Percentiles rank a stretch among this genome's conserved stretches.
phyloP scores from a whole-genome alignment of 192 early-diverging fungal species.

The Entomortierella chlamydospora region DNA sequence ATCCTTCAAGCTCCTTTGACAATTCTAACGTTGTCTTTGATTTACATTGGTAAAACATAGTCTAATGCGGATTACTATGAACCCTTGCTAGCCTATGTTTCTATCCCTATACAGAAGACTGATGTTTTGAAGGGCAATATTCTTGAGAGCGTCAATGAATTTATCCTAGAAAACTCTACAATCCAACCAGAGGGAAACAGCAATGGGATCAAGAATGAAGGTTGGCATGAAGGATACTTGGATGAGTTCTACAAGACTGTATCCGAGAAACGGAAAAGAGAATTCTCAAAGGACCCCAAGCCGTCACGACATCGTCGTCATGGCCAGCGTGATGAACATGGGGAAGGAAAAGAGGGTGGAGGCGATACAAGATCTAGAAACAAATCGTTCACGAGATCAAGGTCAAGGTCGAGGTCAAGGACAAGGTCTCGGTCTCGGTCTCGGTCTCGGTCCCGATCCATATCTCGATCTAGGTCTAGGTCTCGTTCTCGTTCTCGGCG shows the following conservation, averaged over 20 bases:
- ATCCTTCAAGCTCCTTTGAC: neutral
- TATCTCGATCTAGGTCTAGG: constrained; percentile 1
- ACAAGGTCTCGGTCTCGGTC: constrained; percentile 12
- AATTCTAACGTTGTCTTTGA: too few species aligned
- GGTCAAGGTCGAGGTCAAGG: constrained; percentile 13
- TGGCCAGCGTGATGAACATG: neutral
- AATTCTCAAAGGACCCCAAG: constrained; percentile 10
- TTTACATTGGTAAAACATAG: constrained; percentile 1
- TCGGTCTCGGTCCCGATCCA: neutral
- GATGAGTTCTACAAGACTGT: constrained; percentile 12
- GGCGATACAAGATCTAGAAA: neutral
- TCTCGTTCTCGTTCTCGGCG: neutral
- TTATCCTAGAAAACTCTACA: constrained; percentile 1
- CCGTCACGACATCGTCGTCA: constrained; percentile 1
- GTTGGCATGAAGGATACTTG: constrained; percentile 30
- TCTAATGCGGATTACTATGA: constrained; percentile 34
- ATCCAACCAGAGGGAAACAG: neutral
- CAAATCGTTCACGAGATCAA: constrained; percentile 16
- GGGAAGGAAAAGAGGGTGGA: neutral
- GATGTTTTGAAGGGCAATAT: neutral
- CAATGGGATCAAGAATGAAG: constrained; percentile 12
- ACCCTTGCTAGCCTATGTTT: constrained; percentile 25
- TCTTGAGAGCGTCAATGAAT: constrained; percentile 5
- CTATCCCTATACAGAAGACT: constrained; percentile 19
- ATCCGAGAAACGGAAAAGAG: constrained; percentile 5